Evolutionary conservation across 2,329 filamentous ascomycete genomes (phyloP), one percentile per base, ranked within the genome.

Genomic region (Metarhizium guizhouense): DNA sequence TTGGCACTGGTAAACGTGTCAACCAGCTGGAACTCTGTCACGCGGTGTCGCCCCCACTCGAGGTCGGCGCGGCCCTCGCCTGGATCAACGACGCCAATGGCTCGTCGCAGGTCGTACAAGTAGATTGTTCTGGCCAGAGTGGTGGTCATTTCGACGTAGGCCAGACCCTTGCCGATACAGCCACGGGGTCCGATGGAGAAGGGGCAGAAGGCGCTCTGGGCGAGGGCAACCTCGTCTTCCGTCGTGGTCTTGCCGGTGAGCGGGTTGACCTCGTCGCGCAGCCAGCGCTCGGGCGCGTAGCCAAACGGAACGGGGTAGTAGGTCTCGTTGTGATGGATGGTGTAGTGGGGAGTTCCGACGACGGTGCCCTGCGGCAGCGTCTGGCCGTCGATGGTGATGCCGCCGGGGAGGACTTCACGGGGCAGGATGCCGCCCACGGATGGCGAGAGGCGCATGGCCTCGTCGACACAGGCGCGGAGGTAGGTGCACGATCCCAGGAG

Each of bases 1-100:
- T 90, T 91, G 62, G 80, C 74, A 62, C 85, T 87, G 36, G 87
- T 88, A 69, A 91, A 90, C 18, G 82, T 85, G 66, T 91, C 87
- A 53, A 79, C 71, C 56, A 90, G 72, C 73, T 89, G 86, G 68
- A 85, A 88, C 74, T 90, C 87, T 1, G 65, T 72, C 18, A 64
- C 65, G 50, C 78, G 74, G 55, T 83, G 76, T 49, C 83, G 74
- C 0, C 83, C 83, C 72, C 72, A 79, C 64, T 78, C 80, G 7
- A 74, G 64, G 34, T 71, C 72, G 3, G 66, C 61, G 48, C 69
- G 70, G 6, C 81, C 81, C 71, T 83, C 78, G 8, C 77, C 79
- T 4, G 78, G 76, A 57, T 80, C 80, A 8, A 61, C 66, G 1
- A 80, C 72, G 2, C 76, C 76, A 2, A 72, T 63, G 0, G 80